Conservation (phyloP, 1,284 basidiomycete species). For the Mycosarcoma maydis region DNA sequence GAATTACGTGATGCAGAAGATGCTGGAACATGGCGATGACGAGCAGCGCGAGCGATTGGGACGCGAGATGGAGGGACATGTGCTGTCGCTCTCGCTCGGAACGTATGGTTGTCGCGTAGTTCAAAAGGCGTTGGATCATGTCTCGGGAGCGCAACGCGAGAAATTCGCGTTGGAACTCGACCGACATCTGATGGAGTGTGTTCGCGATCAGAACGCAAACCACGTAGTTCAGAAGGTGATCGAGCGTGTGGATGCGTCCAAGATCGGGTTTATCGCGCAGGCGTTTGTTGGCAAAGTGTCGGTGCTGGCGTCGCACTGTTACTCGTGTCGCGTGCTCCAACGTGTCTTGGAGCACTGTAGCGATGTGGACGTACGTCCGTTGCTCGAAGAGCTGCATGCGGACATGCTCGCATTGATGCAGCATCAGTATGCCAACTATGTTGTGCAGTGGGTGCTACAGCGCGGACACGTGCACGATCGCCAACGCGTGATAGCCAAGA, state of each 20-base stretch:
- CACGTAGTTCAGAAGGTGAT: conserved; percentile 76
- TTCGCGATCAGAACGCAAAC: conserved; percentile 93
- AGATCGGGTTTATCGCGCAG: conserved; percentile 77
- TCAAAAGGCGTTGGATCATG: conserved; percentile 73
- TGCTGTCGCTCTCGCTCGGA: conserved; percentile 82
- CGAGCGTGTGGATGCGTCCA: conserved; percentile 72
- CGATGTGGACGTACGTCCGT: conserved; percentile 73
- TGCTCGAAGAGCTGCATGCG: conserved; percentile 86
- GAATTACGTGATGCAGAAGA: conserved; percentile 93
- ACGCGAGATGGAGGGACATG: conserved; percentile 80
- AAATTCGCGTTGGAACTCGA: conserved; percentile 75
- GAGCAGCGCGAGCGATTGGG: conserved; percentile 75
- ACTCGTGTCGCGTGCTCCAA: conserved; percentile 94
- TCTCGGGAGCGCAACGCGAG: conserved; percentile 32
- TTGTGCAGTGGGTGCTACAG: conserved; percentile 91
- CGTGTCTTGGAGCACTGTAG: conserved; percentile 81
- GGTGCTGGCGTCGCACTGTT: conserved; percentile 86
- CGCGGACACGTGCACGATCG: conserved; percentile 79
- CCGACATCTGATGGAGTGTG: conserved; percentile 82
- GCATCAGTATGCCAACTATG: conserved; percentile 78
- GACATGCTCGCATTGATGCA: conserved; percentile 70
- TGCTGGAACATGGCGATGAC: conserved; percentile 87
- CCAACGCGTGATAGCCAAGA: conserved; percentile 75
- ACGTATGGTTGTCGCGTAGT: conserved; percentile 86
- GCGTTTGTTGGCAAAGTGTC: conserved; percentile 85